phyloP scores from a whole-genome alignment of 179 eudicot species.

The Sideroxylon spinosum region DNA sequence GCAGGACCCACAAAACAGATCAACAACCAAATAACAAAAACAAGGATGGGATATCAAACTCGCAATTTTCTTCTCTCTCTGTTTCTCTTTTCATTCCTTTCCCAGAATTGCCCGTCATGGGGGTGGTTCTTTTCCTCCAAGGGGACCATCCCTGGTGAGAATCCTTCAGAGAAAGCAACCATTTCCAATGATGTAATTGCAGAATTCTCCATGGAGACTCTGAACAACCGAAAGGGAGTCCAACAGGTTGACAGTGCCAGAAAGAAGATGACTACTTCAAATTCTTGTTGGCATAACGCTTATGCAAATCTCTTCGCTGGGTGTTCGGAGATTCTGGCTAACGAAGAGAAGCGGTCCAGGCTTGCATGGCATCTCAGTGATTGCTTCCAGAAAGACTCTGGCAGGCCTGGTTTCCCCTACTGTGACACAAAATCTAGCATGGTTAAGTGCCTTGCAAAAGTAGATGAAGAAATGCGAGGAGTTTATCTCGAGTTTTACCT shows the following conservation, averaged over 20 bases:
- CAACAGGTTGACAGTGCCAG: constrained; percentile 37
- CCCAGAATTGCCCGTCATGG: constrained; percentile 24
- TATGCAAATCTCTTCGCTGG: constrained; percentile 48
- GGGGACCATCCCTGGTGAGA: constrained; percentile 1
- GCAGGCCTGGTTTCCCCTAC: constrained; percentile 47
- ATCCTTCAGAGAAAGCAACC: not conserved
- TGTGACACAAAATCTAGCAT: constrained; percentile 44
- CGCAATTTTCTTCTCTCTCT: not conserved
- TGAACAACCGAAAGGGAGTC: constrained; percentile 39
- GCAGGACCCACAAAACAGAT: not conserved
- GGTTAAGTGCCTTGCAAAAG: constrained; percentile 41
- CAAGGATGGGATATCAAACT: not conserved
- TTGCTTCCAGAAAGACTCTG: constrained; percentile 62
- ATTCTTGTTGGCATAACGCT: constrained; percentile 57
- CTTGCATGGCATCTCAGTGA: constrained; percentile 73
- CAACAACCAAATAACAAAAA: not conserved
- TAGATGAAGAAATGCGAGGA: constrained; percentile 43
- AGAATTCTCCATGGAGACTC: constrained; percentile 43
- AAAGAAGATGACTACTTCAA: constrained; percentile 30
- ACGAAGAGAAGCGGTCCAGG: constrained; percentile 43
- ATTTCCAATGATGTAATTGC: constrained; percentile 25
- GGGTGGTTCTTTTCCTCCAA: constrained; percentile 41
- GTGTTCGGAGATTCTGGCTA: constrained; percentile 58
- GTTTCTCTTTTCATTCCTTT: not conserved
- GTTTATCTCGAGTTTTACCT: constrained; percentile 60